Percentiles rank a stretch among this genome's conserved stretches.
Evolutionary conservation across 1,139 yeast genomes (phyloP).

Genomic region (Geotrichum armillariae): DNA sequence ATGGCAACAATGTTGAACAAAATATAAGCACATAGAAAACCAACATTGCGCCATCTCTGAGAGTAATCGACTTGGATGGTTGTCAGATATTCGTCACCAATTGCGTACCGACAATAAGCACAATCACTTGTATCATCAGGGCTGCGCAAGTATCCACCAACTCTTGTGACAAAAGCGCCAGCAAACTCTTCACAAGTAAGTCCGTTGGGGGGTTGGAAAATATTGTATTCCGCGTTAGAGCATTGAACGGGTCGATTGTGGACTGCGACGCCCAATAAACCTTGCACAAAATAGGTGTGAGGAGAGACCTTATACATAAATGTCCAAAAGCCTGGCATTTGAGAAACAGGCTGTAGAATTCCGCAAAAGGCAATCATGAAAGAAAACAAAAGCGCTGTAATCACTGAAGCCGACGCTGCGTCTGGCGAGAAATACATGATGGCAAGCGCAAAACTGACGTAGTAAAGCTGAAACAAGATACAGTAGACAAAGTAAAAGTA

Average conservation of each 20-base stretch:
- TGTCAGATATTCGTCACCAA: conserved; percentile 54
- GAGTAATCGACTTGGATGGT: conserved; percentile 47
- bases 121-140: conserved; percentile 54
- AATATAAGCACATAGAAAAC: conserved; percentile 51
- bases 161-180: conserved; percentile 36
- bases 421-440: conserved; percentile 60
- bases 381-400: conserved; percentile 53
- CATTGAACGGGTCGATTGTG: conserved; percentile 58
- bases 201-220: conserved; percentile 59
- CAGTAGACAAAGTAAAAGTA: conserved; percentile 54
- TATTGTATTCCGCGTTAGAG: conserved; percentile 48
- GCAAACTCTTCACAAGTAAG: conserved; percentile 58
- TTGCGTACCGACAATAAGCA: conserved; percentile 53
- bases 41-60: conserved; percentile 58
- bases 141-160: conserved; percentile 55
- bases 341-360: conserved; percentile 55
- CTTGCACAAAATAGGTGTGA: conserved; percentile 62
- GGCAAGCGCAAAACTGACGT: conserved; percentile 54
- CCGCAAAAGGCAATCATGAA: conserved; percentile 60
- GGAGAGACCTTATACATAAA: conserved; percentile 73
- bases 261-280: conserved; percentile 49
- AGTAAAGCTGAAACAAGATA: conserved; percentile 57
- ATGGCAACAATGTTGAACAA: conserved; percentile 48
- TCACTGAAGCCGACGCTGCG: conserved; percentile 60
- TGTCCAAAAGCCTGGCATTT: conserved; percentile 62